A percentile compares a stretch with the other conserved stretches of the same genome.
Conservation (phyloP, 108 stramenopile genomes). For the Nannochloropsis granulata region DNA sequence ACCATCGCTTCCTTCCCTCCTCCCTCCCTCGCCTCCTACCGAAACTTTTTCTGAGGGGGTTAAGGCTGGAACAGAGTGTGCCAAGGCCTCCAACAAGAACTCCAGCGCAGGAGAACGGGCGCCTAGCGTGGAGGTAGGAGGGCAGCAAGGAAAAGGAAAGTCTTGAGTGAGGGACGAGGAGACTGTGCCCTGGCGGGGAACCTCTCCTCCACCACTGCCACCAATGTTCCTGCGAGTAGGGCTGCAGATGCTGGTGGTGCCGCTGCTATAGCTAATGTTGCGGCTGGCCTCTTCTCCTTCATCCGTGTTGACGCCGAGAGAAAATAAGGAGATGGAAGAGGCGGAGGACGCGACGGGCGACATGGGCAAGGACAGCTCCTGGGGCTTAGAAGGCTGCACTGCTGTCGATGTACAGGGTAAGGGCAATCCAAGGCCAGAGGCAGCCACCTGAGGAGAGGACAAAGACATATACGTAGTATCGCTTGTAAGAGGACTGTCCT, state of each 20-base stretch:
- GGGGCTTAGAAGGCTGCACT: too few relatives aligned
- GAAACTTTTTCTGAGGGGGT: neutral
- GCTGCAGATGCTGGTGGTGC: neutral
- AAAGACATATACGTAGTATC: too few relatives aligned
- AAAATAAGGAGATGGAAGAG: neutral
- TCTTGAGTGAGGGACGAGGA: constrained; percentile 7
- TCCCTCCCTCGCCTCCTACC: neutral
- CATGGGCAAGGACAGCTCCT: too few relatives aligned
- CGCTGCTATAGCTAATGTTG: neutral
- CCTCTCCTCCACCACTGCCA: too few relatives aligned
- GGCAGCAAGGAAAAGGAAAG: constrained; percentile 20
- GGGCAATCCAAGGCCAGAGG: too few relatives aligned
- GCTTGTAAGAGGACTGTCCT: neutral
- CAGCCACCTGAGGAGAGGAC: too few relatives aligned
- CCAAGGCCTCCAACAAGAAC: constrained; percentile 4
- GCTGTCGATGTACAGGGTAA: too few relatives aligned
- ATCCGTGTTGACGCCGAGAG: neutral
- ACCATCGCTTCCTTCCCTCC: neutral
- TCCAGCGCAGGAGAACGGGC: constrained; percentile 18
- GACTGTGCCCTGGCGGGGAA: too few relatives aligned
- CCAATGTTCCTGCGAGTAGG: too few relatives aligned
- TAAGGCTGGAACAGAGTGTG: neutral
- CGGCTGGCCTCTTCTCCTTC: neutral
- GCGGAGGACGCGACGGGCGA: neutral
- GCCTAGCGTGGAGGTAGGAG: constrained; percentile 13